Base-by-base conservation (phyloP, 345 rosid genomes). In the Conringia planisiliqua region DNA sequence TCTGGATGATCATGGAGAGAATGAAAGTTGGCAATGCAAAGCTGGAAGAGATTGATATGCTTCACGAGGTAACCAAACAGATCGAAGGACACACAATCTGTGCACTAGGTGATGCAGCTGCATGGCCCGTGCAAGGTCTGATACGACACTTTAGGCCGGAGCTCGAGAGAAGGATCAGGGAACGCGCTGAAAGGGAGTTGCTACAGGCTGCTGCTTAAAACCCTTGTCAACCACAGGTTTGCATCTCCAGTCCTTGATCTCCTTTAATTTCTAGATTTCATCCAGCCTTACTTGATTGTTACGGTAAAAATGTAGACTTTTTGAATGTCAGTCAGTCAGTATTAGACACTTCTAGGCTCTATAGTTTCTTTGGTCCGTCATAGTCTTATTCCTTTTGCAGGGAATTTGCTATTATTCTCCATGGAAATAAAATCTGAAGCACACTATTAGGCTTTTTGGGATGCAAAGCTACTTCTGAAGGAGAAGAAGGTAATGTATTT, bases 101-200 rank as follows among this genome's bases (percentile, higher is more conserved):
- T 74, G 99, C 99, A 10, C 75, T 92, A 76, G 99, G 99, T 76
- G 99, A 95, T 86, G 99, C 99, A 36, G 98, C 98, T 51, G 99
- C 99, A 65, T 95, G 99, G 99, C 99, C 97, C 35, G 99, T 92
- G 66, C 98, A 95, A 76, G 99, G 99, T 80, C 90, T 95, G 44
- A 95, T 92, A 40, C 75, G 97, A 73, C 98, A 95, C 69, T 95
- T 95, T 79, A 89, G 99, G 88, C 98, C 99, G 47, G 99, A 92
- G 88, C 85, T 96, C 0, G 98, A 96, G 83, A 90, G 99, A 83
- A 88, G 98, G 78, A 92, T 92, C 24, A 88, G 74, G 80, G 91
- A 90, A 78, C 97, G 84, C 38, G 98, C 96, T 0, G 93, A 89
- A 70, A 90, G 87, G 82, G 99, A 96, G 82, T 82, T 96, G 89